Conservation (phyloP, 768 basidiomycete species). For the Cyathus striatus region DNA sequence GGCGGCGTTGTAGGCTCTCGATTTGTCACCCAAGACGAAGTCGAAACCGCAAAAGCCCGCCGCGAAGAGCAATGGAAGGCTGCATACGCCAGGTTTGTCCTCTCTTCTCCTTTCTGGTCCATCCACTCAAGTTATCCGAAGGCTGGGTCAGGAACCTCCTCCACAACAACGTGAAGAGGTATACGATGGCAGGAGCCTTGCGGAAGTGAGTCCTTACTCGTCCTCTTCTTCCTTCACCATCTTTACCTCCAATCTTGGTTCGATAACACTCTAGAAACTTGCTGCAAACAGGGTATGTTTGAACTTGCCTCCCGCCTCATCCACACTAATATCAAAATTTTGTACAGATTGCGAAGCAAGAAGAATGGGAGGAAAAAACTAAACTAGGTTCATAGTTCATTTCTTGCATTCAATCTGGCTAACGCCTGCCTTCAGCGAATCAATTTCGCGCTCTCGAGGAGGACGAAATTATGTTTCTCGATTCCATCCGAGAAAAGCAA, state of each 20-base stretch:
- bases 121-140: conserved; percentile 16
- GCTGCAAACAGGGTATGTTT: conserved; percentile 76
- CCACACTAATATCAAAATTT: conserved; percentile 9
- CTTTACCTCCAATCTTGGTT: conserved; percentile 44
- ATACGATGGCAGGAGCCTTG: conserved; percentile 82
- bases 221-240: conserved; percentile 17
- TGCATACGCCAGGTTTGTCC: conserved; percentile 69
- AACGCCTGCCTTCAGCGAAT: conserved; percentile 47
- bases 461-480: conserved; percentile 87
- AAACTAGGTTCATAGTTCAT: conserved; percentile 48
- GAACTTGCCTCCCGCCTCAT: conserved; percentile 1
- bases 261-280: conserved; percentile 65
- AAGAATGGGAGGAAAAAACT: conserved; percentile 90
- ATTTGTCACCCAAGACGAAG: conserved; percentile 75
- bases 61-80: conserved; percentile 88
- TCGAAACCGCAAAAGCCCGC: conserved; percentile 66
- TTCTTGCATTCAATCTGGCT: conserved; percentile 10
- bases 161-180: conserved; percentile 69
- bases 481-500: conserved; percentile 73
- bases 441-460: conserved; percentile 88
- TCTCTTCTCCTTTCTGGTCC: conserved; percentile 1
- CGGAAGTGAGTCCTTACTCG: conserved; percentile 60
- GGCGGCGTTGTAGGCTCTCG: conserved; percentile 74
- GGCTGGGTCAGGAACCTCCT: conserved; percentile 83
- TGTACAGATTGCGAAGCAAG: conserved; percentile 76